Evolutionary conservation across 345 rosid species (phyloP), one percentile per base, ranked within the genome.

Genomic region (Acer saccharum): DNA sequence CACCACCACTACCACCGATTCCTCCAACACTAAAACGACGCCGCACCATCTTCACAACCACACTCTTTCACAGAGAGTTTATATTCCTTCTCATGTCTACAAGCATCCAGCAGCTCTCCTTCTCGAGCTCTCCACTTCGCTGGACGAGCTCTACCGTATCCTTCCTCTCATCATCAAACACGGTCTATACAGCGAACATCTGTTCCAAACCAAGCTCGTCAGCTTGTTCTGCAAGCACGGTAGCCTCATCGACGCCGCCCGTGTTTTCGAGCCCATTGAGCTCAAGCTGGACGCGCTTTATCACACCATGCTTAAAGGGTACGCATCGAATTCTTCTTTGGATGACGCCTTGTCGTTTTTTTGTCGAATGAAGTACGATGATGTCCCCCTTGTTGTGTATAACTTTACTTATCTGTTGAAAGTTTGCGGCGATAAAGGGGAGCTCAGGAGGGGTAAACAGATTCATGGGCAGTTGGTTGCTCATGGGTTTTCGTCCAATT

Each of bases 301-400:
- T 73, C 84, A 94, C 81, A 92, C 96, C 44, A 84, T 92, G 92
- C 94, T 94, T 29, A 94, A 94, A 81, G 98, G 97, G 52, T 87
- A 86, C 66, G 88, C 90, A 0, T 91, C 83, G 69, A 73, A 73
- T 74, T 85, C 94, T 0, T 87, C 88, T 62, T 79, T 89, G 17
- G 84, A 86, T 44, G 75, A 84, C 43, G 90, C 96, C 43, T 21
- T 89, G 46, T 80, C 71, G 0, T 91, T 94, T 58, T 91, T 89
- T 76, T 69, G 75, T 70, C 79, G 94, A 52, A 88, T 92, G 98
- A 87, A 83, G 83, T 80, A n/a, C 43, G 94, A 91, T 60, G 77
- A 76, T 6, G 92, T 92, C 66, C 71, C 10, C 65, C 91, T 87
- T 2, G 89, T 91, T 67, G 94, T 90, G 77, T 92, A 91, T 85